Evolutionary conservation across 169 alveolate genomes (phyloP).

Genomic region (Cryptosporidium canis): DNA sequence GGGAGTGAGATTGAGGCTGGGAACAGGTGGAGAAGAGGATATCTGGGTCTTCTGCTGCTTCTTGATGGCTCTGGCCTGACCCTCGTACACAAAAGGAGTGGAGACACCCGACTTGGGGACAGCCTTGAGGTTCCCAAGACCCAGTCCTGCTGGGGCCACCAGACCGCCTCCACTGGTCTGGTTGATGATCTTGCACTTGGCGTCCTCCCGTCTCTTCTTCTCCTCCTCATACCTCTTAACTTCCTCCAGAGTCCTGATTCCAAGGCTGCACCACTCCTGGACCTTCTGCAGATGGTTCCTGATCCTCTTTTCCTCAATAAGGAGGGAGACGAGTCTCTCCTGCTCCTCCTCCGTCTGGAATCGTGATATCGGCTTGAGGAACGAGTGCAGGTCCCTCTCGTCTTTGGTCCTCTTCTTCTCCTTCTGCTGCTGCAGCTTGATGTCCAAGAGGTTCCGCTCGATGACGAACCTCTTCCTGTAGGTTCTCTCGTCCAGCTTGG

Average conservation of each 20-base stretch:
- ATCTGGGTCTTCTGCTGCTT: conserved; percentile 11
- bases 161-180: not conserved
- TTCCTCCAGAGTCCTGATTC: conserved; percentile 88
- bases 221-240: conserved; percentile 75
- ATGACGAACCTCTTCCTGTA: conserved; percentile 81
- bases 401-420: conserved; percentile 89
- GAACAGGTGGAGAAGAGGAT: not conserved
- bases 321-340: conserved; percentile 86
- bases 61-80: conserved; percentile 67
- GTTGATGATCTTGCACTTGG: conserved; percentile 41
- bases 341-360: conserved; percentile 90
- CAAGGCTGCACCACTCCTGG: conserved; percentile 89
- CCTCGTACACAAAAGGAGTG: conserved; percentile 61
- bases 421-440: conserved; percentile 86
- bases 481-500: conserved; percentile 89
- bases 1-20: not conserved
- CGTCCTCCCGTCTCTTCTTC: conserved; percentile 60
- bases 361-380: conserved; percentile 86
- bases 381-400: conserved; percentile 89
- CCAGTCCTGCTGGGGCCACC: conserved; percentile 55
- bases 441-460: conserved; percentile 81
- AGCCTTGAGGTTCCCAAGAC: conserved; percentile 46
- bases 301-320: conserved; percentile 86
- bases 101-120: conserved; percentile 5
- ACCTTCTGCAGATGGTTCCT: conserved; percentile 85